A percentile compares a stretch with the other conserved stretches of the same genome.
phyloP scores from a whole-genome alignment of 768 basidiomycete species.

The Mycena albidolilacea region DNA sequence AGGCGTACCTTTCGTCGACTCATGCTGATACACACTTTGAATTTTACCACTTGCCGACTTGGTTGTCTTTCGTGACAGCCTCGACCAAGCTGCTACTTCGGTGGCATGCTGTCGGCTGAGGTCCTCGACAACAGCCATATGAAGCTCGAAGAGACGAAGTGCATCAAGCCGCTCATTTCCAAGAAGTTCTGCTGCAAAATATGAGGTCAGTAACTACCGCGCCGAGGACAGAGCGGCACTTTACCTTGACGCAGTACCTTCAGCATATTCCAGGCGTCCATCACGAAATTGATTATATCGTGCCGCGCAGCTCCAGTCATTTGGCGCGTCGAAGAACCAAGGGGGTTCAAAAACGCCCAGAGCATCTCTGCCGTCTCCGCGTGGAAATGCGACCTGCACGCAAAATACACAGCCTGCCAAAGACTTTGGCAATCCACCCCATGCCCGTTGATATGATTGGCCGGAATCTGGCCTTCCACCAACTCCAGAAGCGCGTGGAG shows the following conservation, averaged over 20 bases:
- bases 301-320: no score
- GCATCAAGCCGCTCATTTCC: conserved; percentile 19
- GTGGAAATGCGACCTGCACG: conserved; percentile 28
- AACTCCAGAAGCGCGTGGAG: conserved; percentile 9
- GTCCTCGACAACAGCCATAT: conserved; percentile 31
- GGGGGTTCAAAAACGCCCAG: no score
- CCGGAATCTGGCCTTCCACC: conserved; percentile 35
- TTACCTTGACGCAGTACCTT: conserved; percentile 25
- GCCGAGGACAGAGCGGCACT: no score
- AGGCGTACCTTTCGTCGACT: conserved; percentile 7
- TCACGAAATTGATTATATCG: background rate
- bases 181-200: conserved; percentile 18
- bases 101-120: conserved; percentile 25
- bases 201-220: background rate
- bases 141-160: conserved; percentile 29
- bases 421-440: conserved; percentile 9
- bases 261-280: conserved; percentile 21
- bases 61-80: background rate
- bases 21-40: conserved; percentile 28
- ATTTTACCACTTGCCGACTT: background rate
- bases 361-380: conserved; percentile 27
- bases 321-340: no score
- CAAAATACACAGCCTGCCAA: conserved; percentile 32
- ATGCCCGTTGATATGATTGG: conserved; percentile 30
- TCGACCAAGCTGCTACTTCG: conserved; percentile 22